A percentile compares a stretch with the other conserved stretches of the same genome.
Conservation (phyloP, 768 basidiomycete genomes). For the Lactarius vividus region DNA sequence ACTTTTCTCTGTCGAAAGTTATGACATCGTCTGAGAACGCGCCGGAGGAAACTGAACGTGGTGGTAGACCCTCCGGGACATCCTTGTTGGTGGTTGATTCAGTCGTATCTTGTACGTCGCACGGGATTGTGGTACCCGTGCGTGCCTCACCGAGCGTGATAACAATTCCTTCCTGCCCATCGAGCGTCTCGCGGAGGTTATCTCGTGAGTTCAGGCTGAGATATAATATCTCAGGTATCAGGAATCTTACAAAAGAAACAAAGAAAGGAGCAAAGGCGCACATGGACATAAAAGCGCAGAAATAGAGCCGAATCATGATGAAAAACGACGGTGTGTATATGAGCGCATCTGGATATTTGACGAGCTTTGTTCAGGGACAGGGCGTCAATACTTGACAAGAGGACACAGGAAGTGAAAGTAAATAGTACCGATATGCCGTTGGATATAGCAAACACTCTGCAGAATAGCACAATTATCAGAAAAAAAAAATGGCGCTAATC, state of each 20-base stretch:
- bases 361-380: neutral
- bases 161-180: neutral
- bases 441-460: neutral
- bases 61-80: neutral
- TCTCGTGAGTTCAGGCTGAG: constrained; percentile 7
- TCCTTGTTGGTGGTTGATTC: neutral
- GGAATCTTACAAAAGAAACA: neutral
- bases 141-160: neutral
- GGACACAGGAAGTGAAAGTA: neutral
- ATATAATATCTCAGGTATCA: neutral
- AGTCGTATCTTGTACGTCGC: neutral
- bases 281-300: constrained; percentile 7
- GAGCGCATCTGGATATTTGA: neutral
- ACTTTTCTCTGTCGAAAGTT: neutral
- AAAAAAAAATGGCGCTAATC: neutral
- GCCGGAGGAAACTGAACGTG: neutral
- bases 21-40: neutral
- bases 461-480: neutral
- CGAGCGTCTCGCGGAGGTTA: neutral
- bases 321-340: constrained; percentile 3
- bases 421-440: neutral
- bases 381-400: neutral
- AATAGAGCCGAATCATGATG: constrained; percentile 7
- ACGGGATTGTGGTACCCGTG: neutral
- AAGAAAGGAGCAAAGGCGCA: neutral